phyloP scores from a whole-genome alignment of 805 yeast species.

The Suhomyces prunicola region DNA sequence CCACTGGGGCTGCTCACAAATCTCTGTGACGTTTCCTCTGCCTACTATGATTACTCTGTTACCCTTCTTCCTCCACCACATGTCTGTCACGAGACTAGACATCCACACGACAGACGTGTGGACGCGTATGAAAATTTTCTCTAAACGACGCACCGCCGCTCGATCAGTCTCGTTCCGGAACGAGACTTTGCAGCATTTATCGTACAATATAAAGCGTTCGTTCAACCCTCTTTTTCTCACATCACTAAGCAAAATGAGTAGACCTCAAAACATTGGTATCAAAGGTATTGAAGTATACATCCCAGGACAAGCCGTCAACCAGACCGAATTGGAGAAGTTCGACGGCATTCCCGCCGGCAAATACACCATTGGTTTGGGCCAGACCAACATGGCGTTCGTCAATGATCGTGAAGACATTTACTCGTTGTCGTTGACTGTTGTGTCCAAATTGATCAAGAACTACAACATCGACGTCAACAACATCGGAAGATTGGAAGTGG shows the following conservation, averaged over 20 bases:
- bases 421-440: slow-evolving; percentile 89
- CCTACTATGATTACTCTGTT: too few species aligned
- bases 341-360: slow-evolving; percentile 91
- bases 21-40: too few species aligned
- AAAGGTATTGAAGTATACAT: slow-evolving; percentile 92
- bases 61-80: too few species aligned
- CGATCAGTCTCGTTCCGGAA: background rate
- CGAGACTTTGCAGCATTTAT: slow-evolving; percentile 3
- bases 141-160: slow-evolving; percentile 1
- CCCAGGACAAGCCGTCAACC: slow-evolving; percentile 83
- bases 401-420: slow-evolving; percentile 97
- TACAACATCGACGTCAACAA: slow-evolving; percentile 75
- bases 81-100: too few species aligned
- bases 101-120: background rate
- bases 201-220: background rate
- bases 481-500: slow-evolving; percentile 95
- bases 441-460: slow-evolving; percentile 71
- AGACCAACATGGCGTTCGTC: slow-evolving; percentile 96
- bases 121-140: slow-evolving; percentile 3
- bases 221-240: background rate
- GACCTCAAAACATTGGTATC: slow-evolving; percentile 89
- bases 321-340: slow-evolving; percentile 77
- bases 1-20: too few species aligned
- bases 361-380: slow-evolving; percentile 98
- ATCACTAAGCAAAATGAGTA: slow-evolving; percentile 22